phyloP scores from a whole-genome alignment of 2,329 filamentous ascomycete species.

The Lasiodiplodia citricola region DNA sequence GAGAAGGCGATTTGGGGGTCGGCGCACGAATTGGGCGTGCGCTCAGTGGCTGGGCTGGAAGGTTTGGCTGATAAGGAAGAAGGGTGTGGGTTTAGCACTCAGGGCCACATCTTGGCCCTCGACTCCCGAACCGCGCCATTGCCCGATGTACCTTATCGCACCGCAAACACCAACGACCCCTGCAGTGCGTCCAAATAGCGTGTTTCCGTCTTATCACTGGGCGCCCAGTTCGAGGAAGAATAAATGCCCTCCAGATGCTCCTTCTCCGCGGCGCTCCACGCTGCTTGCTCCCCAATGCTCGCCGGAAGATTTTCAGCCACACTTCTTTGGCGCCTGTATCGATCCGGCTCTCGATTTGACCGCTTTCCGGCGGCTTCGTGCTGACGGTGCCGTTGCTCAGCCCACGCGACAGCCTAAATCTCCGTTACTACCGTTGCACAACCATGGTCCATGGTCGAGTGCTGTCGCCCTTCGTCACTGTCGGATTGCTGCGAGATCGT shows the following conservation, averaged over 20 bases:
- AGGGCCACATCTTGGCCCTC: constrained; percentile 2
- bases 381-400: not conserved
- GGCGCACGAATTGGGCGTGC: not conserved
- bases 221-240: constrained; percentile 3
- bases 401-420: not conserved
- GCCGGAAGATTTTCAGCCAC: not conserved
- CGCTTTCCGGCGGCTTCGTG: not conserved
- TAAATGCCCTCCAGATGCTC: not conserved
- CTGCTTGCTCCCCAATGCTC: not conserved
- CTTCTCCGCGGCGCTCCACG: constrained; percentile 23
- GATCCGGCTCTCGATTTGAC: not conserved
- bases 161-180: not conserved
- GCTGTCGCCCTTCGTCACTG: not conserved
- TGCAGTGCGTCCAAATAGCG: not conserved
- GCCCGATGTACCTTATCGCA: constrained; percentile 13
- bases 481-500: not conserved
- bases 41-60: constrained; percentile 10
- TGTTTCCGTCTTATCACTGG: constrained; percentile 16
- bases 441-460: too few species aligned
- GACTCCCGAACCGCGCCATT: not conserved
- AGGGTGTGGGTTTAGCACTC: not conserved
- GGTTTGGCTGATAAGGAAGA: constrained; percentile 7
- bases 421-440: not conserved
- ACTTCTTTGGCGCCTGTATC: not conserved
- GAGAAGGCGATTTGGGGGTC: constrained; percentile 6